Evolutionary conservation across 345 rosid genomes (phyloP), one percentile per base, ranked within the genome.

Genomic region (Citrus cavaleriei): DNA sequence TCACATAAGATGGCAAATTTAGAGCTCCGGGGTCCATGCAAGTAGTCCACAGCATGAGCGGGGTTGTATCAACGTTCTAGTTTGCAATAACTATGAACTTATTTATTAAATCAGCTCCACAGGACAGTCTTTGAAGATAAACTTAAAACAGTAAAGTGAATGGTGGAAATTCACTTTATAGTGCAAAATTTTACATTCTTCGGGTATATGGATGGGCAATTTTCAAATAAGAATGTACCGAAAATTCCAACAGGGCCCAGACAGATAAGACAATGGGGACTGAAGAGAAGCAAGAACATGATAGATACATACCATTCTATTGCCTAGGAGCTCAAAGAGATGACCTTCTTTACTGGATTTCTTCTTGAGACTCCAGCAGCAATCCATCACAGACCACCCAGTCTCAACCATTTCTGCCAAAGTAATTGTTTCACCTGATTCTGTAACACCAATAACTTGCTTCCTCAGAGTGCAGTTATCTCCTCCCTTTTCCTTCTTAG

Each of bases 361-460:
- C 76, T 76, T 83, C 80, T 58, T 70, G 28, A 94, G 93, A 82
- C 80, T 78, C 97, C 97, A 92, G 68, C 83, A 83, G 59, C 92
- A 86, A 81, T 89, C 92, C 85, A 92, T 79, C 80, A 96, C 83
- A 54, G 89, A 89, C 99, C 98, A 96, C 18, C 73, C 79, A 55
- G 75, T 82, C 42, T 83, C 90, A 67, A 69, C 64, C 84, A 83
- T 86, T 73, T 90, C 95, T 28, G 97, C 99, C 18, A 91, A 77
- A 38, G 81, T 81, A 85, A 18, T 76, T 62, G 86, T 90, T 77
- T 96, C 93, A 61, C 95, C 95, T 24, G 87, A 81, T 24, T 76
- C 82, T 63, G 81, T 85, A 60, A 81, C 83, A 49, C 89, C 95
- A 37, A 86, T 82, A 67, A 96, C 97, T 83, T 93, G 93, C 82